Base-by-base conservation (phyloP, 179 eudicot genomes). In the Nepenthes alata region DNA sequence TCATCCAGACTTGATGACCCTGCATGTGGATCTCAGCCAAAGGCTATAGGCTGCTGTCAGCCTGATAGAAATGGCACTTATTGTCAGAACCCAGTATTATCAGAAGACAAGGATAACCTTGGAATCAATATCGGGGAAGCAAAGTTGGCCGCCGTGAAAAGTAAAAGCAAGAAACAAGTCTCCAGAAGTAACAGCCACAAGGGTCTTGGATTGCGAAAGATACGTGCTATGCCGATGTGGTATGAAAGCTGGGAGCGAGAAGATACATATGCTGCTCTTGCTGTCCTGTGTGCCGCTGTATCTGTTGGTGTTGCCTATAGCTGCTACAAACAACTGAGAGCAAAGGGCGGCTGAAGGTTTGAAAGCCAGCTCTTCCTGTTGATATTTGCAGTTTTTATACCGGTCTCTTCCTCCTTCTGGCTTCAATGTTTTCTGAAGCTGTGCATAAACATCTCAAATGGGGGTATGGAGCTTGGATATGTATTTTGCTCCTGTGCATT, bases 161-260 rank as follows among this genome's bases (percentile, higher is more conserved):
- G 25, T 25, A 86, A 77, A 72, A 77, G 47, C 58, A 76, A 59
- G 55, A 86, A 70, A 62, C 79, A 65, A 47, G 44, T 76, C 35
- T 69, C 80, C 7, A 69, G 71, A 51, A 80, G 64, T 51, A 80
- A 75, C 59, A 81, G 80, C 69, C 66, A 74, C 62, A 81, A 73
- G 58, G 79, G 75, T 39, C 63, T 35, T 48, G 68, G 74, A 0
- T 64, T 76, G 55, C 79, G 83, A 7, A 90, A 76, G 79, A 85
- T 77, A 16, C 85, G 85, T 59, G 68, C 83, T 5, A 81, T 79
- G 85, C 95, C 97, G 35, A 81, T 88, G 11, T 90, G 95, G 99
- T 75, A 77, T 25, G 97, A 90, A 78, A 79, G 75, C 75, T 83
- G 97, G 95, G 99, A 89, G 68, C 83, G 82, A 52, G 97, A 93